Conservation (phyloP, 2,329 filamentous ascomycete species). For the Achaetomium macrosporum region DNA sequence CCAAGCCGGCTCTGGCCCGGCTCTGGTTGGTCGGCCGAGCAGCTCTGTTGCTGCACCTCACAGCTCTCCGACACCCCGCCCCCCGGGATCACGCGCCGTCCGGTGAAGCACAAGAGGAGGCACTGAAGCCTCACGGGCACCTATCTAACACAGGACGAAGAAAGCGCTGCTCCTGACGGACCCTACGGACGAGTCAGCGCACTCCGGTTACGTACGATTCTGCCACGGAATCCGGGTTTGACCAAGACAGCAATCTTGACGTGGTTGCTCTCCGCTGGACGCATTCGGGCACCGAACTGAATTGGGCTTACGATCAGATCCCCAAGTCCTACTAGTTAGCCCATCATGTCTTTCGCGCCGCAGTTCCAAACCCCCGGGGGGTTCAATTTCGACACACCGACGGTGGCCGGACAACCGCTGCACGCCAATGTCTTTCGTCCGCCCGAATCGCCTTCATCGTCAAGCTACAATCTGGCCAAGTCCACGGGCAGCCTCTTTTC, state of each 20-base stretch:
- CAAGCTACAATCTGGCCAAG: conserved; percentile 28
- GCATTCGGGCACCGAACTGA: background rate
- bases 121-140: background rate
- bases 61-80: conserved; percentile 9
- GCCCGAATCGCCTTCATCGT: conserved; percentile 27
- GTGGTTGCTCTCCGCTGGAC: background rate
- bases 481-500: conserved; percentile 37
- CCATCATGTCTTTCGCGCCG: conserved; percentile 27
- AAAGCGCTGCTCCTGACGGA: background rate
- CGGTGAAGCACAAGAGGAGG: background rate
- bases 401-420: conserved; percentile 23
- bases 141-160: background rate
- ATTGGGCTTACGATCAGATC: background rate
- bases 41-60: conserved; percentile 7
- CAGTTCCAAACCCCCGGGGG: conserved; percentile 31
- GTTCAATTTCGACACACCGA: conserved; percentile 27
- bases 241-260: background rate
- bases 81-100: conserved; percentile 12
- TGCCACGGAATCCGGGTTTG: background rate
- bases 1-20: background rate
- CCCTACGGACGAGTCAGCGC: background rate
- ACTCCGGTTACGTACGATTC: background rate
- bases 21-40: conserved; percentile 13
- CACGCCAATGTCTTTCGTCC: conserved; percentile 32
- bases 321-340: background rate